Evolutionary conservation across 176 grass and related monocot genomes (phyloP).

Genomic region (Ananas comosus): DNA sequence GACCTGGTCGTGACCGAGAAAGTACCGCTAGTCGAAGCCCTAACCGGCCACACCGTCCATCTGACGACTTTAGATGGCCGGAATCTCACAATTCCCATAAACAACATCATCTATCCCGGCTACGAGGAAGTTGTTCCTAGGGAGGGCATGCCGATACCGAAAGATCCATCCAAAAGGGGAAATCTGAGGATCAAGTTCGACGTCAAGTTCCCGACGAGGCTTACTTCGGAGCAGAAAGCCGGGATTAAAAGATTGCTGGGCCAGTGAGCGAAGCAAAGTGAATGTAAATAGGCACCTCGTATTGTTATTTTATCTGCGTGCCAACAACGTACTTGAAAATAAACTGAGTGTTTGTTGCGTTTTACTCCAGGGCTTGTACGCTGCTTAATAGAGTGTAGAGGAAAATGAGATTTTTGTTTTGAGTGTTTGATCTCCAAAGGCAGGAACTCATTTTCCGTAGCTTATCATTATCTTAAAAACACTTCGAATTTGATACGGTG

Average conservation of each 20-base stretch:
- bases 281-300: no score
- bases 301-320: no score
- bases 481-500: no score
- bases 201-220: constrained; percentile 69
- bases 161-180: constrained; percentile 73
- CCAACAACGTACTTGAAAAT: no score
- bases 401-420: no score
- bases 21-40: constrained; percentile 53
- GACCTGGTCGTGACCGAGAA: constrained; percentile 71
- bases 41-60: constrained; percentile 50
- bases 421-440: no score
- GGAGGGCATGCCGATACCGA: constrained; percentile 86
- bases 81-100: constrained; percentile 53
- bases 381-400: no score
- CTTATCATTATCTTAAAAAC: no score
- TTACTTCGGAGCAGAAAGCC: constrained; percentile 73
- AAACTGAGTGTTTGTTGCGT: no score
- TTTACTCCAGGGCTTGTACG: no score
- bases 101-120: constrained; percentile 43
- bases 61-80: constrained; percentile 70
- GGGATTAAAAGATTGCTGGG: constrained; percentile 74
- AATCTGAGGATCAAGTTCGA: constrained; percentile 90
- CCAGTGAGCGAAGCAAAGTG: constrained; percentile 16
- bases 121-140: constrained; percentile 70
- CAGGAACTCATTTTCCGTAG: no score